These are phyloP conservation scores for Xylaria sp. DNA, from an alignment of 2,329 filamentous ascomycete species.

Conservation along the genomic window DNA sequence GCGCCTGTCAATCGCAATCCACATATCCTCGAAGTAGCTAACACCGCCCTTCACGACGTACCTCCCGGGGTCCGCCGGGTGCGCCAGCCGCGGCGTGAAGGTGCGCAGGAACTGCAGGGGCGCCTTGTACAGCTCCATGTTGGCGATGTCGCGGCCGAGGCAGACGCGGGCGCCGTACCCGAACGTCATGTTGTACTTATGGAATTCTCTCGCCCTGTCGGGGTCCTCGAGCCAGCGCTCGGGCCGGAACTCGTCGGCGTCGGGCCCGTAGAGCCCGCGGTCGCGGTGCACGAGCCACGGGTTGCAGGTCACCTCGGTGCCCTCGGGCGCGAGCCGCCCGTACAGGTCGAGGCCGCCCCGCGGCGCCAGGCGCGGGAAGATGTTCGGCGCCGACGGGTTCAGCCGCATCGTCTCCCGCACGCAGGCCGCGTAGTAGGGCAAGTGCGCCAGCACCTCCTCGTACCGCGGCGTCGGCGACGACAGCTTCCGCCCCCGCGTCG, in stretches of 20 bases:
- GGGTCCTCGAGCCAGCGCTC: constrained; percentile 53
- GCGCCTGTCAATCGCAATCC: constrained; percentile 36
- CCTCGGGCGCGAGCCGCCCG: constrained; percentile 39
- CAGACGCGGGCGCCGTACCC: constrained; percentile 53
- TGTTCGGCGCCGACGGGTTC: constrained; percentile 52
- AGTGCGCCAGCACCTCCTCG: constrained; percentile 44
- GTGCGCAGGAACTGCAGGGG: constrained; percentile 46
- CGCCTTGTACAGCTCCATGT: constrained; percentile 56
- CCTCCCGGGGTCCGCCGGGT: constrained; percentile 23
- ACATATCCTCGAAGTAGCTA: constrained; percentile 46
- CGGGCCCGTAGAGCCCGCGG: constrained; percentile 42
- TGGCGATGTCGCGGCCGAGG: constrained; percentile 52
- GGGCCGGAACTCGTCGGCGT: constrained; percentile 50
- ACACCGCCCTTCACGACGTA: constrained; percentile 47
- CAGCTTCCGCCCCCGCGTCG: constrained; percentile 37
- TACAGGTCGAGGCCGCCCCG: constrained; percentile 37
- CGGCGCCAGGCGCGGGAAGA: constrained; percentile 50
- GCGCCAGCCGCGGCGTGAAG: constrained; percentile 37
- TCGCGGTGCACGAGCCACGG: constrained; percentile 52
- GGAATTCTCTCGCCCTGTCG: constrained; percentile 44
- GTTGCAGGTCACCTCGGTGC: constrained; percentile 48
- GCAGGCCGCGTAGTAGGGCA: constrained; percentile 53
- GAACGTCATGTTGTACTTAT: constrained; percentile 53
- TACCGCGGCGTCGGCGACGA: constrained; percentile 43
- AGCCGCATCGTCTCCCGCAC: constrained; percentile 55